phyloP scores from a whole-genome alignment of 2,329 filamentous ascomycete genomes.

The Penicillium hesseltinei region DNA sequence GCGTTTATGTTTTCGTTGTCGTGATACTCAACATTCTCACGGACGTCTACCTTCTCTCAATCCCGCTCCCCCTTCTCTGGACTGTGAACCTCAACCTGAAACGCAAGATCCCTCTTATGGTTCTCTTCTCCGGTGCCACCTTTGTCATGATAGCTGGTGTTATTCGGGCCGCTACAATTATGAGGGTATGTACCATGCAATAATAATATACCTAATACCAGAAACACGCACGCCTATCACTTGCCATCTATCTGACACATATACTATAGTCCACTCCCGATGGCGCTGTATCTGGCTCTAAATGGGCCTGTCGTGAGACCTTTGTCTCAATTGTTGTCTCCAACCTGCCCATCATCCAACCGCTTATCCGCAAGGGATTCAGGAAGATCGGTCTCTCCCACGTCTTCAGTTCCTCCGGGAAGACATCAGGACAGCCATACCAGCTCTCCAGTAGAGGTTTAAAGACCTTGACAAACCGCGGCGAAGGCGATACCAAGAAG shows the following conservation, averaged over 20 bases:
- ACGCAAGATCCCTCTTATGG: conserved; percentile 52
- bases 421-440: conserved; percentile 20
- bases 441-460: conserved; percentile 21
- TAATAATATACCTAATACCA: not conserved
- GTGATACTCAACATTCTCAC: conserved; percentile 54
- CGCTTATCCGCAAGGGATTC: conserved; percentile 27
- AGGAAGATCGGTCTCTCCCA: conserved; percentile 27
- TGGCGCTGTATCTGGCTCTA: conserved; percentile 38
- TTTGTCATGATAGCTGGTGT: conserved; percentile 55
- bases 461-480: conserved; percentile 15
- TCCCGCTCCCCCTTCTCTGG: conserved; percentile 58
- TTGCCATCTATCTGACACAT: not conserved
- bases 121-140: conserved; percentile 54
- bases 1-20: conserved; percentile 47
- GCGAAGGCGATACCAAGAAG: conserved; percentile 13
- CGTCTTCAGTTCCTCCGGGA: conserved; percentile 26
- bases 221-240: not conserved
- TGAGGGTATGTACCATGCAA: conserved; percentile 30
- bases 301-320: conserved; percentile 45
- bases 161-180: conserved; percentile 51
- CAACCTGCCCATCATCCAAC: conserved; percentile 44
- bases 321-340: conserved; percentile 44
- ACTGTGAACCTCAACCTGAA: conserved; percentile 46
- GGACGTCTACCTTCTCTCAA: conserved; percentile 57
- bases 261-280: conserved; percentile 28